Evolutionary conservation across 768 basidiomycete genomes (phyloP), one percentile per base, ranked within the genome.

Genomic region (Cystofilobasidium macerans): DNA sequence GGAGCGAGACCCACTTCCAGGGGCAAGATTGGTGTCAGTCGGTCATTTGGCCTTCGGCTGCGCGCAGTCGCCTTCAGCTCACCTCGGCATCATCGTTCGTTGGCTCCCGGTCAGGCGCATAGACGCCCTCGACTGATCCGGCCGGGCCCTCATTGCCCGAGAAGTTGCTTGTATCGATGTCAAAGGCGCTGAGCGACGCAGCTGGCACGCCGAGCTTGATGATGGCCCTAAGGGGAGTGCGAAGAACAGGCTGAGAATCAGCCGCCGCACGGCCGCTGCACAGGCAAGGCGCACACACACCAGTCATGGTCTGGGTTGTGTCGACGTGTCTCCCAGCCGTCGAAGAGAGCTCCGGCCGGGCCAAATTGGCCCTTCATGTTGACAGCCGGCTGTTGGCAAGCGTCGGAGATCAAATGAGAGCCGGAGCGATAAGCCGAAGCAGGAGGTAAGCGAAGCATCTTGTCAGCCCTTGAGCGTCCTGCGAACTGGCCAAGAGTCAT

Each of bases 281-380:
- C 28, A 14, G 59, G 20, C 32, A 54, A 35, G 24, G 51, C 28
- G 30, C n/a, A 64, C 38, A 69, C 77, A 58, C 70, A 90, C 94
- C 95, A 98, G 75, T 99, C 95, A 72, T 85, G 83, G 1, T 81
- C 73, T 1, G 87, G 84, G 76, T 95, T 97, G 76, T 99, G 95
- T 70, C 95, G 78, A 47, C 91, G 79, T 32, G 81, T 82, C 75
- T 99, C 95, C 95, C 95, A 99, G 61, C 93, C 95, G 70, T 86
- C 89, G 76, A 81, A 98, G 28, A 97, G 77, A 0, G 94, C 94
- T 28, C 95, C 95, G 47, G 92, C 94, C 3, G 91, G 88, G 9
- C 94, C 94, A 71, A 92, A 99, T 71, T 92, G 89, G n/a, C 95
- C 95, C 76, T 93, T 92, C 73, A 95, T 77, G 70, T 86, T 89